A percentile compares a stretch with the other conserved stretches of the same genome.
Conservation (phyloP, 371 early-diverging fungal species). For the Mortierella sp. region DNA sequence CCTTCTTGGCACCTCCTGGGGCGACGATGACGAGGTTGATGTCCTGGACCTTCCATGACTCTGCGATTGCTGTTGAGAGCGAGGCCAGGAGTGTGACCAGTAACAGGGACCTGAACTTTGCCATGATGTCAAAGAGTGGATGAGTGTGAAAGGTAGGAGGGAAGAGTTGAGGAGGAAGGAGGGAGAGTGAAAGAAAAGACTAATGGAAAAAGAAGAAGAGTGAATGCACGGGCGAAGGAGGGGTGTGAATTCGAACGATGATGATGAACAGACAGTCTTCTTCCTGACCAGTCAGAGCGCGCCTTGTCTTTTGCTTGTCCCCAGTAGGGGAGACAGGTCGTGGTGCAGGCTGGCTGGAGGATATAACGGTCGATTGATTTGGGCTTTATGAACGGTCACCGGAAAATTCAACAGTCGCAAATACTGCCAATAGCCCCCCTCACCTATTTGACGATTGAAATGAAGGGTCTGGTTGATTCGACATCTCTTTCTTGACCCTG, state of each 20-base stretch:
- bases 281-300: neutral
- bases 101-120: conserved; percentile 40
- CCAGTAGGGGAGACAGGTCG: neutral
- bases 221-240: conserved; percentile 1
- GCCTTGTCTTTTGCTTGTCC: too few relatives aligned
- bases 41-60: conserved; percentile 43
- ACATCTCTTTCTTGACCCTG: neutral
- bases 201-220: neutral
- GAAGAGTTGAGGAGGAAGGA: neutral
- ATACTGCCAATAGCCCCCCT: neutral
- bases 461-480: neutral
- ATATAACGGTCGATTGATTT: neutral
- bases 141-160: neutral
- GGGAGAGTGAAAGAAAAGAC: neutral
- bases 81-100: conserved; percentile 39
- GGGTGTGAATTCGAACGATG: conserved; percentile 5
- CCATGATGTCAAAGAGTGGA: conserved; percentile 23
- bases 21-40: conserved; percentile 37
- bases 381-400: neutral
- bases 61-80: conserved; percentile 42
- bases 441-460: neutral
- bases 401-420: neutral
- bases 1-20: conserved; percentile 31
- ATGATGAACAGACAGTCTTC: neutral
- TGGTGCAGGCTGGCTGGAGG: neutral